phyloP scores from a whole-genome alignment of 2,329 filamentous ascomycete genomes.

The Huntiella decipiens region DNA sequence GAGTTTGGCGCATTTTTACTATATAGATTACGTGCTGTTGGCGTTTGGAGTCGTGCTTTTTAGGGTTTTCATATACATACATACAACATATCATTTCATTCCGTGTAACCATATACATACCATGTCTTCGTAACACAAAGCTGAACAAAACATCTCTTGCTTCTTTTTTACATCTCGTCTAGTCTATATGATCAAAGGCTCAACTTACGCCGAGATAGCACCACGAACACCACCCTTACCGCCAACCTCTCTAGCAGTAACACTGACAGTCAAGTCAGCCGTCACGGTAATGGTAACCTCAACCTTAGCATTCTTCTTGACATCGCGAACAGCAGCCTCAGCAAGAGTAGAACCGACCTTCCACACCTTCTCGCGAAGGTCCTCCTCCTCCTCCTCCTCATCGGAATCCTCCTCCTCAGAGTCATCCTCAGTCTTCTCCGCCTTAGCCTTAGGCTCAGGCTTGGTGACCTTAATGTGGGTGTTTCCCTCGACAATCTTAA shows the following conservation, averaged over 20 bases:
- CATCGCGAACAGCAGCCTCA: conserved; percentile 63
- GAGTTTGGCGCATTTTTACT: neutral
- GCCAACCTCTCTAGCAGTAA: conserved; percentile 72
- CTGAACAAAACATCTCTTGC: neutral
- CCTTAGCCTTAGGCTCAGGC: conserved; percentile 60
- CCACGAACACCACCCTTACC: conserved; percentile 70
- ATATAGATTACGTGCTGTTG: neutral
- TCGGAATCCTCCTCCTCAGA: conserved; percentile 23
- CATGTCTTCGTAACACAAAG: neutral
- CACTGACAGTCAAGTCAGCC: conserved; percentile 58
- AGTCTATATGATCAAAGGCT: conserved; percentile 4
- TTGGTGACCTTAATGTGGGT: conserved; percentile 89
- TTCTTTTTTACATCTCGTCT: conserved; percentile 11
- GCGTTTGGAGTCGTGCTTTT: neutral
- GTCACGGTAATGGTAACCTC: conserved; percentile 84
- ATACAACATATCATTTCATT: neutral
- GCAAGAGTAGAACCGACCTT: conserved; percentile 68
- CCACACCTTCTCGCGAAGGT: conserved; percentile 79
- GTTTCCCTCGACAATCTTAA: conserved; percentile 74
- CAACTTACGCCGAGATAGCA: conserved; percentile 19
- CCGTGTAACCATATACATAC: neutral
- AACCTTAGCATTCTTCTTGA: conserved; percentile 78
- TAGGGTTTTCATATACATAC: too few species aligned
- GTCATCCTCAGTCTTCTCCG: conserved; percentile 42
- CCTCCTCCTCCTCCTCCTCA: conserved; percentile 65